These are phyloP conservation scores for Quercus berberidifolia DNA, from an alignment of 306 rosid genomes.

Conservation along the genomic window DNA sequence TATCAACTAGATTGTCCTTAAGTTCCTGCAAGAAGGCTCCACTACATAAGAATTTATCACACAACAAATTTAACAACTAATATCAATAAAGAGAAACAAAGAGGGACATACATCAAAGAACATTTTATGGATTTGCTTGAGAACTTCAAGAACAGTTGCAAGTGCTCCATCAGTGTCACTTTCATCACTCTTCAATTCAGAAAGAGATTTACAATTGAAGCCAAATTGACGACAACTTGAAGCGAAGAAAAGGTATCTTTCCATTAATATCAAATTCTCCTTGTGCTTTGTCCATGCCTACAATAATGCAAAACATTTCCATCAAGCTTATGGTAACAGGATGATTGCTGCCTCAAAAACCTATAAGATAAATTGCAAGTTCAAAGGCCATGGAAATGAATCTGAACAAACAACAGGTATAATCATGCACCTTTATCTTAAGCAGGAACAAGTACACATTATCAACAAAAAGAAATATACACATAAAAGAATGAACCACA, in stretches of 20 bases:
- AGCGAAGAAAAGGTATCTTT: constrained; percentile 84
- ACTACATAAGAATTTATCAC: constrained; percentile 30
- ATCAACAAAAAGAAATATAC: too few relatives aligned
- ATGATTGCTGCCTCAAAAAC: constrained; percentile 2
- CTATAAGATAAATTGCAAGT: constrained; percentile 2
- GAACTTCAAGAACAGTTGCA: constrained; percentile 60
- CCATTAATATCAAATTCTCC: constrained; percentile 77
- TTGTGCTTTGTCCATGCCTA: constrained; percentile 90
- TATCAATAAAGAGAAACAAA: background rate
- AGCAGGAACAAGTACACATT: background rate
- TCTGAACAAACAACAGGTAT: background rate
- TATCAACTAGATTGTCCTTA: constrained; percentile 36
- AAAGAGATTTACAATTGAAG: constrained; percentile 65
- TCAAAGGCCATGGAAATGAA: constrained; percentile 11
- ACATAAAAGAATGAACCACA: background rate
- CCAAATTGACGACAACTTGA: constrained; percentile 89
- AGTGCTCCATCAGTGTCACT: constrained; percentile 81
- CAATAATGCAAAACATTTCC: constrained; percentile 23
- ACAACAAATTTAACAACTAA: constrained; percentile 1
- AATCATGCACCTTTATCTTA: background rate
- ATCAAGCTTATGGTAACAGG: background rate
- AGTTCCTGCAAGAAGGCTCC: constrained; percentile 51
- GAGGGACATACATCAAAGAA: constrained; percentile 69
- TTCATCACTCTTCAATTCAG: constrained; percentile 74
- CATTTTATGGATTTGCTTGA: constrained; percentile 55